Conservation (phyloP, 2,329 filamentous ascomycete species). For the Aureobasidium sp. region DNA sequence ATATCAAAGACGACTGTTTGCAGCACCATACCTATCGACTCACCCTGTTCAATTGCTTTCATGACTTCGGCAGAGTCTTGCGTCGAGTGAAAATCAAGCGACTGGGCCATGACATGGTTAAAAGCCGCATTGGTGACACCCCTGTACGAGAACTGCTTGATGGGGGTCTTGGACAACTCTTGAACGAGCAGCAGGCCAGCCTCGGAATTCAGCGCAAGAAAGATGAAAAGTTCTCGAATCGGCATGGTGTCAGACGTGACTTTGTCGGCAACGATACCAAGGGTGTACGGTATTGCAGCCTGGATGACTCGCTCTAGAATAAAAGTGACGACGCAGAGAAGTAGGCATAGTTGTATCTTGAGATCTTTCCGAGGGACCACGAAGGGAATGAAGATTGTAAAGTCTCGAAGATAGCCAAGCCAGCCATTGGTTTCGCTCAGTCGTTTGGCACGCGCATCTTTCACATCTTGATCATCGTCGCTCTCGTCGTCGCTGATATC, state of each 20-base stretch:
- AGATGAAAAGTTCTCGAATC: background rate
- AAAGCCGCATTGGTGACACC: background rate
- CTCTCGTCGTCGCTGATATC: background rate
- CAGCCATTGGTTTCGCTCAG: background rate
- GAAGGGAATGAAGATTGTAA: background rate
- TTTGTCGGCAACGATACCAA: background rate
- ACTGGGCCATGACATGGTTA: background rate
- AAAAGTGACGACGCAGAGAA: background rate
- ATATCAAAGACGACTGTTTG: background rate
- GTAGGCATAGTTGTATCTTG: background rate
- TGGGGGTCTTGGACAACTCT: background rate
- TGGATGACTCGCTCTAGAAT: background rate
- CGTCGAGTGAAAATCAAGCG: background rate
- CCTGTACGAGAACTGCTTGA: background rate
- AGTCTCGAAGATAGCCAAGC: background rate
- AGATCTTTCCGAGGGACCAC: background rate
- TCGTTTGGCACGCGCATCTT: background rate
- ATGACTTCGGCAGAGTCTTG: background rate
- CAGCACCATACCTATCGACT: background rate
- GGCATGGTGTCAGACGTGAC: background rate
- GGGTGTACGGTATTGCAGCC: background rate
- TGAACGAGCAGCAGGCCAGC: background rate
- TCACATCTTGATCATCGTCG: background rate
- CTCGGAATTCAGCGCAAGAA: background rate
- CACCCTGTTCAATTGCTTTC: background rate